Evolutionary conservation across 257 asterid genomes (phyloP), one percentile per base, ranked within the genome.

Genomic region (Plantago ovata): DNA sequence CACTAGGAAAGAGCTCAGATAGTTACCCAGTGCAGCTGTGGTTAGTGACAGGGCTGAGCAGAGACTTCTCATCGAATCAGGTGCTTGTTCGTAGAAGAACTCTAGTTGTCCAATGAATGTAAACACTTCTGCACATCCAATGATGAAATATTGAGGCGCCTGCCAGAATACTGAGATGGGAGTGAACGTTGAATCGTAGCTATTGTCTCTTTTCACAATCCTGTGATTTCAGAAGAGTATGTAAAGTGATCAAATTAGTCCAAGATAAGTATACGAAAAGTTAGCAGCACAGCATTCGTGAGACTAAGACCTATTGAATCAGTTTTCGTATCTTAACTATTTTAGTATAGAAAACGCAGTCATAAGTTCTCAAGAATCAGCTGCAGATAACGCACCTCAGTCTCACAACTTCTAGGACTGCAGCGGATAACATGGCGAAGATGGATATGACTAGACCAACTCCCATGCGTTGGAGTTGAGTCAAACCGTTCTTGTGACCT

Each of bases 51-150:
- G 77, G 2, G 92, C 94, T 3, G 87, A 47, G 42, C 85, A 71
- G 56, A 84, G 53, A 44, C 89, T 81, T 68, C 96, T 59, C 89
- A 79, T 81, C 13, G 85, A 72, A 49, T 81, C 85, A 0, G 89
- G 89, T 9, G 89, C 85, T 56, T 81, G 81, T 46, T 78, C 83
- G 6, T 79, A 82, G 70, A 82, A 82, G 65, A 82, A 82, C 67
- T 82, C 89, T 57, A 78, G 16, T 22, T 71, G 83, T 42, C 89
- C 85, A 0, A 76, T 66, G 24, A 67, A 63, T 28, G 77, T 76
- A 70, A 82, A 76, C 32, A 79, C 89, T 60, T 82, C 83, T 11
- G 89, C 89, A 32, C 77, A 78, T 3, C 83, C 83, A 42, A 76
- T 76, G 47, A 81, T 65, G 65, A 78, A 81, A 51, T 78, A 81